Conservation (phyloP, 176 grass and related monocot genomes). For the Avena insularis region DNA sequence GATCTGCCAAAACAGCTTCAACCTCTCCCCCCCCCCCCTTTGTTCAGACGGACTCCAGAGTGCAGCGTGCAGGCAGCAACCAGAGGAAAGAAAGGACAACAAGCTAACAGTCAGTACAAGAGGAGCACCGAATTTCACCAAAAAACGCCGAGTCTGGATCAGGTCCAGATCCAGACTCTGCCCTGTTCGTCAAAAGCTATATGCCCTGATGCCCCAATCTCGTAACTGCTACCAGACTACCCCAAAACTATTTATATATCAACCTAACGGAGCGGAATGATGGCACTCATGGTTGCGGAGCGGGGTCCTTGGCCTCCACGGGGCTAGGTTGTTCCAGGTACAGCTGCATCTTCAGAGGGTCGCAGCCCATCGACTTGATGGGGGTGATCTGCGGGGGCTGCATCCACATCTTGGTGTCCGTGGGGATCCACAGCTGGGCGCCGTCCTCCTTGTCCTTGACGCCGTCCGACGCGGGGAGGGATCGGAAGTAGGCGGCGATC, state of each 20-base stretch:
- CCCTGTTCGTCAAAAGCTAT: background rate
- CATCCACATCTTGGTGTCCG: conserved; percentile 86
- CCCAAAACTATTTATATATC: background rate
- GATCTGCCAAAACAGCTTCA: too few species aligned
- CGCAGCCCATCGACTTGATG: conserved; percentile 82
- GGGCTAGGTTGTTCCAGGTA: conserved; percentile 81
- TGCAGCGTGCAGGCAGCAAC: too few species aligned
- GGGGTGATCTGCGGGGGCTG: conserved; percentile 77
- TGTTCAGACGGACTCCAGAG: too few species aligned
- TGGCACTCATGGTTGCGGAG: too few species aligned
- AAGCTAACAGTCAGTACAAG: background rate
- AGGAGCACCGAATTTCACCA: background rate
- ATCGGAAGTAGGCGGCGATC: conserved; percentile 75
- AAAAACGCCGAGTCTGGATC: background rate
- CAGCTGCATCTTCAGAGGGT: conserved; percentile 88
- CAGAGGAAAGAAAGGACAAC: background rate
- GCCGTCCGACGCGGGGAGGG: conserved; percentile 48
- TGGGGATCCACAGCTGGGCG: conserved; percentile 75
- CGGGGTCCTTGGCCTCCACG: conserved; percentile 52
- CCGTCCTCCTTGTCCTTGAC: conserved; percentile 11
- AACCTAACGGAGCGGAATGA: background rate
- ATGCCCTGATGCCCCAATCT: background rate
- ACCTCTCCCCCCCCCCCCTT: too few species aligned
- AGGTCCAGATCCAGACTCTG: background rate
- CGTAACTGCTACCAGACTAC: background rate